Evolutionary conservation across 2,329 filamentous ascomycete genomes (phyloP), one percentile per base, ranked within the genome.

Genomic region (Talaromyces piceae): DNA sequence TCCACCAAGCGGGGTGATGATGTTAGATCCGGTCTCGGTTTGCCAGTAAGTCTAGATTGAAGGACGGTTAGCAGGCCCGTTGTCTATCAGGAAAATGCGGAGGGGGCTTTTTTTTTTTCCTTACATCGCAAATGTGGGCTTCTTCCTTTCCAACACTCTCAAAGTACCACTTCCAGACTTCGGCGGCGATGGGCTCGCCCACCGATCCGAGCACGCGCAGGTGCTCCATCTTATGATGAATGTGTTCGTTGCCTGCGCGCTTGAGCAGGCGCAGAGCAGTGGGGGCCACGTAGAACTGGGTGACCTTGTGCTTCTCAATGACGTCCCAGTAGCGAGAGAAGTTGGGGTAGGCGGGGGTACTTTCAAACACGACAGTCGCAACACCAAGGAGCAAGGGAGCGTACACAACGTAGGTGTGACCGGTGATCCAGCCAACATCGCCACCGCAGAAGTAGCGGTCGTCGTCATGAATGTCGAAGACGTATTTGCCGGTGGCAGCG

Each of bases 111-210:
- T n/a, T n/a, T n/a, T n/a, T n/a, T n/a, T n/a, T n/a, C n/a, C 89
- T 80, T 77, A 95, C 90, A 69, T 98, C 93, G 50, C 96, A 85
- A 69, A 98, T 79, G 66, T 98, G 93, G 45, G 88, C 86, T 70
- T 95, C 85, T 71, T 91, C 86, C 78, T 90, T 94, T 65, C 93
- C 93, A 49, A 98, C 90, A 60, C 87, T 80, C 71, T 97, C 90
- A 68, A 90, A 91, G 75, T 97, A 98, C 93, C 93, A 98, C 75
- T 97, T 97, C 93, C 93, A 98, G 54, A 98, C 87, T 71, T 98
- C 93, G 20, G 91, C 88, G 16, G 93, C 91, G 63, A 98, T 98
- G 33, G 93, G 93, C 76, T 98, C 93, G 60, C 93, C 93, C 53
- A 98, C 93, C 16, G 91, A 95, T 54, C 91, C 93, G 18, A 98